A percentile compares a stretch with the other conserved stretches of the same genome.
Evolutionary conservation across 140 eudicot genomes (phyloP).

Genomic region (Cichorium intybus): DNA sequence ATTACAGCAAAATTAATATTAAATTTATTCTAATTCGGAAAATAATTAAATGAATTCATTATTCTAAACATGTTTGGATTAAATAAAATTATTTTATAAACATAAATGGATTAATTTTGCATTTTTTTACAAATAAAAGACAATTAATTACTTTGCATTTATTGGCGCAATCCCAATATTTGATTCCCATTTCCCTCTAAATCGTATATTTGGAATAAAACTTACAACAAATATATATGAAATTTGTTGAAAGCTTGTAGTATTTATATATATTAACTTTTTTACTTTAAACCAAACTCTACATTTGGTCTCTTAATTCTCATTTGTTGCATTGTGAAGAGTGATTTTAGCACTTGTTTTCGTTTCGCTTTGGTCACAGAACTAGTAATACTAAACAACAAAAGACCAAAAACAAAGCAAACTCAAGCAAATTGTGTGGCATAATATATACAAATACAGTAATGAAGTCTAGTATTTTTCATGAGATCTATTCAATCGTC

Average conservation of each 20-base stretch:
- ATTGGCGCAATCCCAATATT: slow-evolving; percentile 2
- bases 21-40: not conserved
- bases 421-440: not conserved
- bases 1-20: too few relatives aligned
- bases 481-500: not conserved
- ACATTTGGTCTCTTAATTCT: not conserved
- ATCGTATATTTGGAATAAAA: not conserved
- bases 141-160: not conserved
- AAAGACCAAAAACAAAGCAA: not conserved
- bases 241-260: not conserved
- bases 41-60: too few relatives aligned
- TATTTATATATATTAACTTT: not conserved
- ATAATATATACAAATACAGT: not conserved
- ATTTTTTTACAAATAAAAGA: not conserved
- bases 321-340: not conserved
- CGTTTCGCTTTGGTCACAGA: not conserved
- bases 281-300: not conserved
- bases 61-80: not conserved
- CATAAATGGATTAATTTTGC: not conserved
- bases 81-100: not conserved
- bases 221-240: not conserved
- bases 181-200: not conserved
- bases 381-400: not conserved
- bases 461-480: not conserved
- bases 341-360: not conserved